A percentile compares a stretch with the other conserved stretches of the same genome.
phyloP scores from a whole-genome alignment of 257 asterid species.

The Dorcoceras hygrometricum region DNA sequence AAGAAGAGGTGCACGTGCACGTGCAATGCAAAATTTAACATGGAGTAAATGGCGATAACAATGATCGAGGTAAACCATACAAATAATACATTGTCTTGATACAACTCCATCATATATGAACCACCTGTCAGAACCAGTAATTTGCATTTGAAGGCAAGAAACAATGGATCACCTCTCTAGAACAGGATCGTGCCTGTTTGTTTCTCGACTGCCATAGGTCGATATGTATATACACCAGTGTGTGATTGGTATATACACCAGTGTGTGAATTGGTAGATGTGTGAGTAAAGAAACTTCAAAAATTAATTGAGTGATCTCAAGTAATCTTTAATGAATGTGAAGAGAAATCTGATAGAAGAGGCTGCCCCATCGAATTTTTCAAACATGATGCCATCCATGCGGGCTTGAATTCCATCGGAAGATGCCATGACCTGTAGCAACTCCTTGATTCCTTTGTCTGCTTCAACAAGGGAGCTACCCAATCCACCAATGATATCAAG shows the following conservation, averaged over 20 bases:
- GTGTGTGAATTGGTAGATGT: background rate
- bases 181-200: background rate
- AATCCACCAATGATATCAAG: slow-evolving; percentile 55
- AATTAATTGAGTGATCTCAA: slow-evolving; percentile 40
- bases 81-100: background rate
- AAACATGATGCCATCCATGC: slow-evolving; percentile 72
- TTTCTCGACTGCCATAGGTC: background rate
- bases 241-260: background rate
- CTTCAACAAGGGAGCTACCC: slow-evolving; percentile 58
- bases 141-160: no score
- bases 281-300: background rate
- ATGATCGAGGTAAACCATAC: background rate
- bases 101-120: background rate
- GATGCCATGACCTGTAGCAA: slow-evolving; percentile 50
- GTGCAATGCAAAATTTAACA: no score
- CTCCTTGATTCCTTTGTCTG: slow-evolving; percentile 51
- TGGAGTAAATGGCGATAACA: no score
- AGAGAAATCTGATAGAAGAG: slow-evolving; percentile 38
- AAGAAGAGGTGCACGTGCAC: no score
- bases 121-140: background rate
- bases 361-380: slow-evolving; percentile 51
- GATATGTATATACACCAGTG: background rate
- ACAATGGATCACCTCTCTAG: no score
- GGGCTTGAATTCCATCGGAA: slow-evolving; percentile 69
- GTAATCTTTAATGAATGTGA: slow-evolving; percentile 48